phyloP scores from a whole-genome alignment of 176 grass and related monocot species.

The Avena eriantha region DNA sequence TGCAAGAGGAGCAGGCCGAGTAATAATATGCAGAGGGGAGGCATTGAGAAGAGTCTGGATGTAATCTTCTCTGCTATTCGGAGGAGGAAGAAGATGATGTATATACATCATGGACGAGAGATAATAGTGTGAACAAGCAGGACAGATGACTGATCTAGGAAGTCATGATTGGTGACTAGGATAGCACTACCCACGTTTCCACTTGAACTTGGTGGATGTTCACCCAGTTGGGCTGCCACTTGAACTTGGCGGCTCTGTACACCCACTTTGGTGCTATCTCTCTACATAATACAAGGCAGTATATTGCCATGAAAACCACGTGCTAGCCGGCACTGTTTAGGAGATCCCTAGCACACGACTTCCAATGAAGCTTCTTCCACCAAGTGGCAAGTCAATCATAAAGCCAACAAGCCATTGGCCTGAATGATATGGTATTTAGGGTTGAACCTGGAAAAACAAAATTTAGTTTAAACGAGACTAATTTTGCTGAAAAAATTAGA shows the following conservation, averaged over 20 bases:
- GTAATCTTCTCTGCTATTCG: not conserved
- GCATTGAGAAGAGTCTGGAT: constrained; percentile 1
- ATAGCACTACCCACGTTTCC: not conserved
- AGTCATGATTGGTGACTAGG: not conserved
- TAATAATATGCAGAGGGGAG: not conserved
- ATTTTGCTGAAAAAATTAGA: no score
- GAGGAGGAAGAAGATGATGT: not conserved
- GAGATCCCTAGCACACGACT: not conserved
- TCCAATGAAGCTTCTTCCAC: no score
- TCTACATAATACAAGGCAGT: not conserved
- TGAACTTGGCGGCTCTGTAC: not conserved
- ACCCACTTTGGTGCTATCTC: constrained; percentile 7
- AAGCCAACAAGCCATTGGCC: no score
- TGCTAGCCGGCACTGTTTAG: not conserved
- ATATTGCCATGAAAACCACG: constrained; percentile 8
- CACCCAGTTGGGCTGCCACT: not conserved
- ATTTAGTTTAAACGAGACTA: no score
- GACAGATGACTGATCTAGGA: not conserved
- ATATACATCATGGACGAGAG: not conserved
- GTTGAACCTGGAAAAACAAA: no score
- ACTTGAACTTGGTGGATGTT: not conserved
- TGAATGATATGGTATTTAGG: no score
- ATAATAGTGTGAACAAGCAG: not conserved
- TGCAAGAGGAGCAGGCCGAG: not conserved
- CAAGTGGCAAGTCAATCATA: no score